A percentile compares a stretch with the other conserved stretches of the same genome.
Conservation (phyloP, 345 rosid species). For the Lagerstroemia speciosa region DNA sequence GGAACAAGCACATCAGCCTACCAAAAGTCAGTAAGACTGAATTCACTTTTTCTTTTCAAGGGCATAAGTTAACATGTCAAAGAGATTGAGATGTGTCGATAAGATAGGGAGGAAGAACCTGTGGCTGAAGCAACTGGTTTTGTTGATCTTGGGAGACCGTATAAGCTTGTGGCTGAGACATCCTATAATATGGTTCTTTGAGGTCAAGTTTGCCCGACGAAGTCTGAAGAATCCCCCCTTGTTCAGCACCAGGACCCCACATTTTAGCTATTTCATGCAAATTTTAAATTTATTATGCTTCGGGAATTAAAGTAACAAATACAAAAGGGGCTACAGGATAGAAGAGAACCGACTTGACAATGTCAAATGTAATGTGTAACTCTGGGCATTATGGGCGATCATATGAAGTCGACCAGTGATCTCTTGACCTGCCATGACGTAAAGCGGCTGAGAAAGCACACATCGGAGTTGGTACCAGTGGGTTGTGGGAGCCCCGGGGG, state of each 20-base stretch:
- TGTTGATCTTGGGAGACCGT: conserved; percentile 69
- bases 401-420: conserved; percentile 76
- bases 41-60: neutral
- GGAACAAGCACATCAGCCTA: neutral
- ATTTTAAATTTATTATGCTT: conserved; percentile 9
- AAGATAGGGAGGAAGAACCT: conserved; percentile 31
- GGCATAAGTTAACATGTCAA: neutral
- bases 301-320: conserved; percentile 1
- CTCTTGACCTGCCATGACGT: conserved; percentile 97
- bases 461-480: conserved; percentile 98
- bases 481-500: conserved; percentile 96
- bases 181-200: conserved; percentile 93
- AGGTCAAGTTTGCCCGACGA: conserved; percentile 84
- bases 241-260: conserved; percentile 99
- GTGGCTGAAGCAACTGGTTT: conserved; percentile 51
- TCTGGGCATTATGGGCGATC: conserved; percentile 88
- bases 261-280: conserved; percentile 55
- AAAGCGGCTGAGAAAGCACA: conserved; percentile 85
- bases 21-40: neutral
- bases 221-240: conserved; percentile 90
- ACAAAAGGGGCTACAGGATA: neutral
- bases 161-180: conserved; percentile 90
- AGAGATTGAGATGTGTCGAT: neutral
- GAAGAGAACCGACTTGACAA: conserved; percentile 53
- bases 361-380: conserved; percentile 77